These are phyloP conservation scores for Byssochlamys sp. DNA, from an alignment of 2,329 filamentous ascomycete species.

Conservation along the genomic window DNA sequence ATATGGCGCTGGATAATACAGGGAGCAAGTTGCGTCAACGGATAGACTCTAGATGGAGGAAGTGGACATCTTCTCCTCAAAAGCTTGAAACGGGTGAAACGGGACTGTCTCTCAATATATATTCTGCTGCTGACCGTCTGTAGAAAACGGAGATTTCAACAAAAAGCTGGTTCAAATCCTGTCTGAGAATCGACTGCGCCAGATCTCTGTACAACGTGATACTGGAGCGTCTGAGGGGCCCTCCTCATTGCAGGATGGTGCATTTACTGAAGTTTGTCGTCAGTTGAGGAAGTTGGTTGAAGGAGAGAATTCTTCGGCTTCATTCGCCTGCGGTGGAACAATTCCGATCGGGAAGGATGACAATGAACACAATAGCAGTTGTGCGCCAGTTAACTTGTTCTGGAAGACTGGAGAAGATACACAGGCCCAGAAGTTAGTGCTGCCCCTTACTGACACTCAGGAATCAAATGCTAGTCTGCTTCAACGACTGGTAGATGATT, in stretches of 20 bases:
- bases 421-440: neutral
- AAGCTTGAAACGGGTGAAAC: neutral
- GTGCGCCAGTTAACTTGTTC: conserved; percentile 7
- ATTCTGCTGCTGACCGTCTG: neutral
- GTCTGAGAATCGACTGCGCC: neutral
- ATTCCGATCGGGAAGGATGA: conserved; percentile 3
- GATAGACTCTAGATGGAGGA: neutral
- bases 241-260: neutral
- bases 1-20: neutral
- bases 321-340: conserved; percentile 10
- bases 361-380: conserved; percentile 1
- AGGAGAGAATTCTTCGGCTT: conserved; percentile 1
- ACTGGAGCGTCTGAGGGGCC: neutral
- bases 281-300: conserved; percentile 6
- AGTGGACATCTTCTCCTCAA: no score
- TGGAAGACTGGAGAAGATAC: conserved; percentile 3
- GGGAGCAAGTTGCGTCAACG: neutral
- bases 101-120: neutral
- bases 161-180: neutral
- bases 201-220: neutral
- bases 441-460: conserved; percentile 1
- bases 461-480: neutral
- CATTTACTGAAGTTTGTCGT: neutral
- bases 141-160: neutral
- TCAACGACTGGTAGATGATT: conserved; percentile 21